These are phyloP conservation scores for Rugonectria rugulosa DNA, from an alignment of 2,329 filamentous ascomycete species.

Conservation along the genomic window DNA sequence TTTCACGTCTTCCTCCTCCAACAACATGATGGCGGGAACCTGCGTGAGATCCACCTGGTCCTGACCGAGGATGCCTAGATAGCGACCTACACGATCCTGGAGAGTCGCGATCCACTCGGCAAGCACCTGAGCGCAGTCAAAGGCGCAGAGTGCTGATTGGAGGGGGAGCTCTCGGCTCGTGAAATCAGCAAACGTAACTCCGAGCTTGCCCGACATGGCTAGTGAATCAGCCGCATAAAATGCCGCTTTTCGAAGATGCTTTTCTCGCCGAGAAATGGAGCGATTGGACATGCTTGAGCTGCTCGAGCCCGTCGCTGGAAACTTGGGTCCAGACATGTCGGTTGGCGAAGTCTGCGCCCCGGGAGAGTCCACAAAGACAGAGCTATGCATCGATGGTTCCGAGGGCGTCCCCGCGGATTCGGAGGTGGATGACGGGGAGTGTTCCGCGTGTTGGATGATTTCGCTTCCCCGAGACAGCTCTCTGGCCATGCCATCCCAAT, in stretches of 20 bases:
- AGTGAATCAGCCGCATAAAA: constrained; percentile 94
- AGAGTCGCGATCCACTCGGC: constrained; percentile 94
- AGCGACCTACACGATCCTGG: constrained; percentile 91
- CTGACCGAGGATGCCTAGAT: constrained; percentile 84
- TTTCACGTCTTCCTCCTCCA: constrained; percentile 91
- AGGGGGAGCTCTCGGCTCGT: constrained; percentile 85
- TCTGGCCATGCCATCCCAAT: constrained; percentile 91
- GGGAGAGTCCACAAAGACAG: constrained; percentile 60
- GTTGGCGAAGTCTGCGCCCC: constrained; percentile 58
- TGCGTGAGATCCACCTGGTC: constrained; percentile 81
- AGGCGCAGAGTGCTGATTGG: constrained; percentile 89
- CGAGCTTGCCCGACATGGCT: constrained; percentile 84
- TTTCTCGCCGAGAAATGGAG: constrained; percentile 77
- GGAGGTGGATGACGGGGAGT: constrained; percentile 60
- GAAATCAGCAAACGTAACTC: constrained; percentile 84
- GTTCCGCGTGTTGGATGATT: constrained; percentile 75
- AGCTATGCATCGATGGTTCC: constrained; percentile 55
- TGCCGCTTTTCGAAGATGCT: constrained; percentile 90
- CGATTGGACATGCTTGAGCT: constrained; percentile 43
- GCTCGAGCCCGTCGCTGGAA: constrained; percentile 35
- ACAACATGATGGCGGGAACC: constrained; percentile 85
- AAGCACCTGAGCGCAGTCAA: constrained; percentile 92
- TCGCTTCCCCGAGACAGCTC: constrained; percentile 83
- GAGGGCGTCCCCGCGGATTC: constrained; percentile 53
- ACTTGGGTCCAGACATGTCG: constrained; percentile 52